Base-by-base conservation (phyloP, 495 filamentous ascomycete species). In the Podospora comata region DNA sequence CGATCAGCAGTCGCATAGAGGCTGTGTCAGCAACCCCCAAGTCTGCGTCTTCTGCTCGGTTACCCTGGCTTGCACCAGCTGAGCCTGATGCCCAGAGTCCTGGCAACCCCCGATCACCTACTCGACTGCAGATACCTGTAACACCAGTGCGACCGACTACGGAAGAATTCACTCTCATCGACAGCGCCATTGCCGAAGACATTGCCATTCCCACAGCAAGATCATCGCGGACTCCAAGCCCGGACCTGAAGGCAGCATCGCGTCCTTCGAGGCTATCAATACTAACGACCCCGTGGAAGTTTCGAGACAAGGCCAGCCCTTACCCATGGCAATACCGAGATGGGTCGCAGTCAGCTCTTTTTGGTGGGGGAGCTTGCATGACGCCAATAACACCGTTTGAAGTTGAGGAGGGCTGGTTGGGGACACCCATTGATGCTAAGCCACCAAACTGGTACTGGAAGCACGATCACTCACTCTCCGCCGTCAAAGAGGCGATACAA, bases 321-420 rank as follows among this genome's bases (percentile, higher is more conserved):
- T 70, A 71, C 19, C 69, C 70, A 2, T 71, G 70, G 70, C 67
- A 73, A 27, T 27, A 55, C 9, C 59, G 66, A 1, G 65, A 67
- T n/a, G 66, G 63, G 2, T 60, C 69, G 1, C 67, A 66, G 39
- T 68, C 71, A 2, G 65, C 69, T 23, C 66, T 76, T 6, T 75
- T 74, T 69, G 72, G 69, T 13, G 71, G 70, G 5, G 70, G 68
- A 4, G 73, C 73, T 0, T 57, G 66, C 28, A 70, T 76, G 69
- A 76, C 76, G 5, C 77, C 77, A 4, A 74, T 72, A 23, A 76
- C 77, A 5, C 73, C 75, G 7, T 75, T 76, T 65, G 65, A 72
- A 16, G 55, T 65, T 2, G 70, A 70, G 15, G 68, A 72, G 18
- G 30, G 44, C 2, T 68, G 65, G 69, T 68, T 57, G 11, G 54